Evolutionary conservation across 2,329 filamentous ascomycete genomes (phyloP).

Genomic region (Paecilomyces variotii): DNA sequence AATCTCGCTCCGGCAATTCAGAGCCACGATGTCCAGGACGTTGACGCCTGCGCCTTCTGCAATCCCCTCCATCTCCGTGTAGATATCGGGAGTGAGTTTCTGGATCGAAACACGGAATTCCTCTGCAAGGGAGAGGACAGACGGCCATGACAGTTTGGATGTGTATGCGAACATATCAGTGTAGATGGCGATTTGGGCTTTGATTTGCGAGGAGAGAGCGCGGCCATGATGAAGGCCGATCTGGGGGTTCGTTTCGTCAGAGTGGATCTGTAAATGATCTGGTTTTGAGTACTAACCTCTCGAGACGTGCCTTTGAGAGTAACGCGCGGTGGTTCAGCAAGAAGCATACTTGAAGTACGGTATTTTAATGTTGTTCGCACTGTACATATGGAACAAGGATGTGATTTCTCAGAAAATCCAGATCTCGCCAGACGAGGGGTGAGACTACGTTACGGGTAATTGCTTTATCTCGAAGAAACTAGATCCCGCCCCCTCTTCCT

Average conservation of each 20-base stretch:
- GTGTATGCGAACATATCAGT: constrained; percentile 39
- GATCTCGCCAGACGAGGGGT: too few relatives aligned
- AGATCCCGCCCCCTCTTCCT: too few relatives aligned
- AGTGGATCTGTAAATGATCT: background rate
- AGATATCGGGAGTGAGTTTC: constrained; percentile 26
- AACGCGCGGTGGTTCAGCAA: background rate
- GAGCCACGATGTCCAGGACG: constrained; percentile 47
- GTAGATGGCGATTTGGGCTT: constrained; percentile 41
- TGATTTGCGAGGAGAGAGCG: constrained; percentile 32
- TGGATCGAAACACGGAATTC: constrained; percentile 41
- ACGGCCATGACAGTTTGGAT: constrained; percentile 39
- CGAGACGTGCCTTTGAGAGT: background rate
- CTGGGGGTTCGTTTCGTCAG: constrained; percentile 18
- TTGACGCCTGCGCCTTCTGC: constrained; percentile 43
- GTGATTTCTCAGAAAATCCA: too few relatives aligned
- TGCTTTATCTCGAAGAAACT: too few relatives aligned
- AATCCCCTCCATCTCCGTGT: constrained; percentile 45
- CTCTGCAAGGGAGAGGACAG: constrained; percentile 39
- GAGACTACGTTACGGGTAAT: too few relatives aligned
- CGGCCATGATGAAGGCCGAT: constrained; percentile 43
- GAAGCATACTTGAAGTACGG: background rate
- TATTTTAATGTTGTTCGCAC: too few relatives aligned
- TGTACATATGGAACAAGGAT: too few relatives aligned
- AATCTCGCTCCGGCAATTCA: constrained; percentile 55
- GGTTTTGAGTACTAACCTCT: background rate